phyloP scores from a whole-genome alignment of 495 filamentous ascomycete genomes.

The Tuber brumale region DNA sequence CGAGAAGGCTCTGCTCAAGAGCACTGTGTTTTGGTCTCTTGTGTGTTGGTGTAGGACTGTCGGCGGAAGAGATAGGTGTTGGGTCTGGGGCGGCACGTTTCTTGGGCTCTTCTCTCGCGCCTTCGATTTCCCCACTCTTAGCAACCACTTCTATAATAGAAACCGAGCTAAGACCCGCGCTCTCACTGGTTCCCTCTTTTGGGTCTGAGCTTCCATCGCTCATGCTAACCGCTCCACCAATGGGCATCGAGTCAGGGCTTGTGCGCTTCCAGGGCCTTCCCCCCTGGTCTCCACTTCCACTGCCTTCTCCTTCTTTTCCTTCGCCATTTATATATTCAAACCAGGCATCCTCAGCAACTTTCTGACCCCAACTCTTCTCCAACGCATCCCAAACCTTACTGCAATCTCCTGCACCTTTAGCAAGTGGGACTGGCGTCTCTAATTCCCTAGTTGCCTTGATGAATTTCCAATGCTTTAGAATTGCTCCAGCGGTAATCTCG shows the following conservation, averaged over 20 bases:
- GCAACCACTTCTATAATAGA: no score
- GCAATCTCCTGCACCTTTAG: not conserved
- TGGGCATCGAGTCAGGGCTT: not conserved
- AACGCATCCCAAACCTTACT: not conserved
- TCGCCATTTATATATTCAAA: not conserved
- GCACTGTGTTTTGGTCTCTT: not conserved
- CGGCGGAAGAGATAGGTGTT: not conserved
- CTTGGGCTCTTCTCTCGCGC: not conserved
- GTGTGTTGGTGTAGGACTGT: not conserved
- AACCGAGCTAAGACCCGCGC: no score
- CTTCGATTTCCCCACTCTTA: not conserved
- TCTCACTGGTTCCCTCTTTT: no score
- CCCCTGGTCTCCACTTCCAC: not conserved
- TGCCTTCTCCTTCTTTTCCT: not conserved
- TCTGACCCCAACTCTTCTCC: not conserved
- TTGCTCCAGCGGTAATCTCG: not conserved
- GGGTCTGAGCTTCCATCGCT: not conserved
- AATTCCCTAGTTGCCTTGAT: not conserved
- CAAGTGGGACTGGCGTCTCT: not conserved
- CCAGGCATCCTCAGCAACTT: not conserved
- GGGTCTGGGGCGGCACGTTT: not conserved
- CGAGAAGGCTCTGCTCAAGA: not conserved
- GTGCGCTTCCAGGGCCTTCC: not conserved
- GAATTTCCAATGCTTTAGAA: not conserved
- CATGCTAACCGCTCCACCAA: not conserved